phyloP scores from a whole-genome alignment of 2,329 filamentous ascomycete genomes.

The Xylariaceae sp. region DNA sequence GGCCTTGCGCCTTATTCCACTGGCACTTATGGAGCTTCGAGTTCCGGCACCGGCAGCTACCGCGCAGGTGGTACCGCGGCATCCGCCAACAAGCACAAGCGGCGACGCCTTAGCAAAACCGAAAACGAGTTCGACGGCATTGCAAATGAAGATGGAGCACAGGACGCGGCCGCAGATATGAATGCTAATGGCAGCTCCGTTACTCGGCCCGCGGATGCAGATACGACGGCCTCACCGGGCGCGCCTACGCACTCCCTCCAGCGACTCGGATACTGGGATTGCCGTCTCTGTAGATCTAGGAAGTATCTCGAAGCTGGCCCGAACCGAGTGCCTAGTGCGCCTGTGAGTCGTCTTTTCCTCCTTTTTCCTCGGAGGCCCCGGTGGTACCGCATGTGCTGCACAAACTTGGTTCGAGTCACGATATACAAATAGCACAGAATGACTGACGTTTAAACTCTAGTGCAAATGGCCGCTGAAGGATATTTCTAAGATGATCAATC shows the following conservation, averaged over 20 bases:
- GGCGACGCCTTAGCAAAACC: conserved; percentile 16
- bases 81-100: conserved; percentile 18
- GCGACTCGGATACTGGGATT: conserved; percentile 46
- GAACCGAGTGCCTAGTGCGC: conserved; percentile 40
- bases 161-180: conserved; percentile 9
- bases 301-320: conserved; percentile 42
- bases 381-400: not conserved
- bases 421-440: not conserved
- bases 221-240: conserved; percentile 6
- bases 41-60: conserved; percentile 2
- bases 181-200: conserved; percentile 10
- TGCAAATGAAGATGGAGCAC: conserved; percentile 15
- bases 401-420: too few relatives aligned
- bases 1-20: conserved; percentile 13
- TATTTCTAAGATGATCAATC: conserved; percentile 44
- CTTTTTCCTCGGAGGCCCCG: not conserved
- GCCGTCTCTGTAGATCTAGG: conserved; percentile 41
- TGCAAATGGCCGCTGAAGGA: conserved; percentile 45
- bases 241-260: conserved; percentile 30
- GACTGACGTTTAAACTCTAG: conserved; percentile 6
- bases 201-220: not conserved
- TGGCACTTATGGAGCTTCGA: not conserved
- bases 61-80: conserved; percentile 10
- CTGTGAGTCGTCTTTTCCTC: conserved; percentile 27
- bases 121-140: conserved; percentile 1